A percentile compares a stretch with the other conserved stretches of the same genome.
Conservation (phyloP, 2,329 filamentous ascomycete genomes). For the Trichoderma citrinoviride region DNA sequence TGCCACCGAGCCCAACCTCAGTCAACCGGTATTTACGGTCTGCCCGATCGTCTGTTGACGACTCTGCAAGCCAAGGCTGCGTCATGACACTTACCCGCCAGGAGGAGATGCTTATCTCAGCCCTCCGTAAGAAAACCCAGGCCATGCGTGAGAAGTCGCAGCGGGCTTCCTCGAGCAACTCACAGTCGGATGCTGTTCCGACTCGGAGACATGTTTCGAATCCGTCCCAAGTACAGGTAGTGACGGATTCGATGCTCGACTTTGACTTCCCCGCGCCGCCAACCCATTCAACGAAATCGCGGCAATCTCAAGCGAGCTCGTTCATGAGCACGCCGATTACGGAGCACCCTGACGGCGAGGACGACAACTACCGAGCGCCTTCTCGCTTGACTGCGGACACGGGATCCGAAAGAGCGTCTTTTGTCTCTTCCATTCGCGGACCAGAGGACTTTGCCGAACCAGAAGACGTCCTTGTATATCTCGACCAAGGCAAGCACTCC, state of each 20-base stretch:
- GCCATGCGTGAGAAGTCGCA: conserved; percentile 47
- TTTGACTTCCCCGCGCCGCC: conserved; percentile 39
- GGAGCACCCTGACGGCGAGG: conserved; percentile 8
- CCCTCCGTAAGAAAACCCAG: conserved; percentile 55
- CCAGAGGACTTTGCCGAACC: conserved; percentile 22
- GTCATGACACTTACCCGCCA: conserved; percentile 58
- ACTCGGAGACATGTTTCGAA: conserved; percentile 30
- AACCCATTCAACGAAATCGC: conserved; percentile 10
- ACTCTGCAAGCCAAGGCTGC: conserved; percentile 36
- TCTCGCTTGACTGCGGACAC: conserved; percentile 7
- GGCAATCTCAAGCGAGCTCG: conserved; percentile 26
- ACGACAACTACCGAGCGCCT: not conserved
- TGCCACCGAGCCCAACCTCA: conserved; percentile 53
- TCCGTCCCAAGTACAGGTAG: conserved; percentile 33
- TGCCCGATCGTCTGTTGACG: conserved; percentile 38
- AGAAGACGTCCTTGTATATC: conserved; percentile 28
- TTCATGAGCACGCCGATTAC: conserved; percentile 19
- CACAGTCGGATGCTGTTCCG: not conserved
- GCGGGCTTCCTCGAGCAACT: not conserved
- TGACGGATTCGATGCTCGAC: conserved; percentile 33
- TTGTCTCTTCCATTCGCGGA: conserved; percentile 25
- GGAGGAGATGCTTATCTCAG: conserved; percentile 57
- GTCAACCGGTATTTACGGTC: conserved; percentile 49
- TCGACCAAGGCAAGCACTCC: conserved; percentile 31
- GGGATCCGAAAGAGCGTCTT: conserved; percentile 13